phyloP scores from a whole-genome alignment of 2,329 filamentous ascomycete genomes.

The Fusarium ambrosium region DNA sequence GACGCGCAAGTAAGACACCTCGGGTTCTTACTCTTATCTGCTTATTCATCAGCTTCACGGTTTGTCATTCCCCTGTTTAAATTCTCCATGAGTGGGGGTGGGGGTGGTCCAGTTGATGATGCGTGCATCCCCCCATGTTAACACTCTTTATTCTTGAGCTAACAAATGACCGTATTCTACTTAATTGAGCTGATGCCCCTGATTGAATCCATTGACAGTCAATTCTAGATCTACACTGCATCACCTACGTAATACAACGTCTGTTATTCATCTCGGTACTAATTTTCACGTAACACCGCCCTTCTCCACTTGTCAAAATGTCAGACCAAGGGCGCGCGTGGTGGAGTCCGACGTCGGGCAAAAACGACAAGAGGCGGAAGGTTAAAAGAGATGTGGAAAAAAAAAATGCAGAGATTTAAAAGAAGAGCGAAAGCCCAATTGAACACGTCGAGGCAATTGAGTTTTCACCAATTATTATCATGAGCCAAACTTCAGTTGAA shows the following conservation, averaged over 20 bases:
- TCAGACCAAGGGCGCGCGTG: conserved; percentile 8
- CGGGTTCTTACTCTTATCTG: neutral
- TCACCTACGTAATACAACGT: neutral
- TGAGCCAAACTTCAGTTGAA: neutral
- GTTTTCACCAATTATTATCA: neutral
- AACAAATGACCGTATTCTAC: neutral
- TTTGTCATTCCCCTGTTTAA: neutral
- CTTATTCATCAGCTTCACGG: neutral
- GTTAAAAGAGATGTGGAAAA: neutral
- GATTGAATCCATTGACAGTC: neutral
- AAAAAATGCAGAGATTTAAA: neutral
- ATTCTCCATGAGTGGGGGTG: neutral
- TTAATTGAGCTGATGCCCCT: neutral
- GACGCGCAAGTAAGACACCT: neutral
- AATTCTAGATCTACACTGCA: neutral
- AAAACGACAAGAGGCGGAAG: neutral
- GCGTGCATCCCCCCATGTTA: neutral
- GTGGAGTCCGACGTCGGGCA: conserved; percentile 1
- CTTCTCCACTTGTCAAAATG: conserved; percentile 1
- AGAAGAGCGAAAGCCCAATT: neutral
- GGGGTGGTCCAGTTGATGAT: neutral
- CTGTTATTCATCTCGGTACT: neutral
- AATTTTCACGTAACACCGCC: neutral
- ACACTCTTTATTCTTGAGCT: neutral
- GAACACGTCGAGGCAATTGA: neutral